A percentile compares a stretch with the other conserved stretches of the same genome.
Evolutionary conservation across 2,329 filamentous ascomycete genomes (phyloP).

Genomic region (Diaporthe sp.): DNA sequence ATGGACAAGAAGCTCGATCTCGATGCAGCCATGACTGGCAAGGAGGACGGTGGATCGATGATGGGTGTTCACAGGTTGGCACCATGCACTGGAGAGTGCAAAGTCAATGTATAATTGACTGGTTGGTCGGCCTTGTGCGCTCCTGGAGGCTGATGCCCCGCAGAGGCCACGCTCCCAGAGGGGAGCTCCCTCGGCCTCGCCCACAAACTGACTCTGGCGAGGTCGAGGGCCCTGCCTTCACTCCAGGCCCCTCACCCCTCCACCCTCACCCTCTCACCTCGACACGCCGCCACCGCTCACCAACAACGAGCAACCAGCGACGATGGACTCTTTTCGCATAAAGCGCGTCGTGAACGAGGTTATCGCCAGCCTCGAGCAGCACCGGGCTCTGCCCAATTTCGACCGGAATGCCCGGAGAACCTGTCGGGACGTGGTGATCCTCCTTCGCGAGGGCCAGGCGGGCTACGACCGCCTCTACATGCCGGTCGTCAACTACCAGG

Average conservation of each 20-base stretch:
- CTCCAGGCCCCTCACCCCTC: background rate
- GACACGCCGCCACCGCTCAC: background rate
- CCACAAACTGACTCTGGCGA: background rate
- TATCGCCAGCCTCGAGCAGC: background rate
- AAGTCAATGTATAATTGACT: background rate
- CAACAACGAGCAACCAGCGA: background rate
- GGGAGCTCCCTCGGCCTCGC: background rate
- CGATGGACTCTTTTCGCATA: background rate
- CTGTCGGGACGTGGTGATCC: background rate
- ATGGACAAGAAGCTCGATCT: too few relatives aligned
- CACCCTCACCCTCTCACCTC: too few relatives aligned
- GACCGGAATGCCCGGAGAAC: background rate
- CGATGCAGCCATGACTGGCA: background rate
- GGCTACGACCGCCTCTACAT: background rate
- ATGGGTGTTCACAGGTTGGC: too few relatives aligned
- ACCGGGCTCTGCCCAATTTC: background rate
- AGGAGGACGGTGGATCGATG: too few relatives aligned
- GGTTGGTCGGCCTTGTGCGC: background rate
- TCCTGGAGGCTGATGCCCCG: background rate
- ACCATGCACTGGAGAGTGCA: background rate
- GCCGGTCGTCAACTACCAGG: background rate
- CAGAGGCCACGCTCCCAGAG: background rate
- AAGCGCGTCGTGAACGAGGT: background rate
- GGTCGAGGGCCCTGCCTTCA: background rate
- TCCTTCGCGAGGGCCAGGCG: background rate